phyloP scores from a whole-genome alignment of 371 early-diverging fungal genomes.

The Umbelopsis sp. region DNA sequence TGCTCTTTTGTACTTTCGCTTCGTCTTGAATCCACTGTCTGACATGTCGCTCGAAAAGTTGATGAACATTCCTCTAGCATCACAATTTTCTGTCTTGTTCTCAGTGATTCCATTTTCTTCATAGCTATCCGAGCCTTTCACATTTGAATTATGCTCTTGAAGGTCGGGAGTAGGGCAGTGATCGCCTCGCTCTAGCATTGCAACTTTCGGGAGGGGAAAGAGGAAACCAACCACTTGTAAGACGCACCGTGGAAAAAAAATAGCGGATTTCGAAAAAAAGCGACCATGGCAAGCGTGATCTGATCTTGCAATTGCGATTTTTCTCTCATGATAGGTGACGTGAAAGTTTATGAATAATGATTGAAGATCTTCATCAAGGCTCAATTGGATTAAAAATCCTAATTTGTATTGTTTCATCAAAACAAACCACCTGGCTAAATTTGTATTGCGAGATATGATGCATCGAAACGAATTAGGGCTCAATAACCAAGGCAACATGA shows the following conservation, averaged over 20 bases:
- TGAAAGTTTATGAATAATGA: too few relatives aligned
- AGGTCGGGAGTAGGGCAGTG: background rate
- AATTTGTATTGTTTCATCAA: too few relatives aligned
- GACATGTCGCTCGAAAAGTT: conserved; percentile 19
- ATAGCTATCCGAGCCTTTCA: background rate
- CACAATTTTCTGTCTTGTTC: background rate
- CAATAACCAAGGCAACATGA: too few relatives aligned
- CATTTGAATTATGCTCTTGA: background rate
- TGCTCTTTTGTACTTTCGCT: conserved; percentile 22
- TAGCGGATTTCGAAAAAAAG: background rate
- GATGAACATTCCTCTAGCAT: conserved; percentile 4
- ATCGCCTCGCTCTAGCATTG: background rate
- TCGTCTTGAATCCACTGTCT: background rate
- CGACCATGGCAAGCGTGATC: background rate
- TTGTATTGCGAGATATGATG: too few relatives aligned
- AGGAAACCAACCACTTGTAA: background rate
- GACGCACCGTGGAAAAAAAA: conserved; percentile 8
- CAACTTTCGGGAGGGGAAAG: background rate
- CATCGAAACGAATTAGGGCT: too few relatives aligned
- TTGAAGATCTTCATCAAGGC: too few relatives aligned
- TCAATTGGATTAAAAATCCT: too few relatives aligned
- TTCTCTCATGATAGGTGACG: background rate
- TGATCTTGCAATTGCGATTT: background rate
- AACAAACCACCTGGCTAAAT: too few relatives aligned
- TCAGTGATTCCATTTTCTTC: background rate